Conservation (phyloP, 2,329 filamentous ascomycete species). For the Akanthomyces dipterigenus region DNA sequence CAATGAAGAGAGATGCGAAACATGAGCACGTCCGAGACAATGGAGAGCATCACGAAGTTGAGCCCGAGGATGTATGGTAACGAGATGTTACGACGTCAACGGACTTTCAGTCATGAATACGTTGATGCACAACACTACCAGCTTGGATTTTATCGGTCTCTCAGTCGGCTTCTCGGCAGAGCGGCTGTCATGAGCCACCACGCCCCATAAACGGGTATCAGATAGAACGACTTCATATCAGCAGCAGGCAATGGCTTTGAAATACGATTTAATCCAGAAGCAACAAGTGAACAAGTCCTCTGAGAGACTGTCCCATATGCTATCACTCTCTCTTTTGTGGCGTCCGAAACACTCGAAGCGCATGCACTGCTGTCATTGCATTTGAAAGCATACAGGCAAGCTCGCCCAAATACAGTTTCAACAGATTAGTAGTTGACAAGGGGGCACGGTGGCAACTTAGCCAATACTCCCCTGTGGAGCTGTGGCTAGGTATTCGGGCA, state of each 20-base stretch:
- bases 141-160: not conserved
- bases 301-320: not conserved
- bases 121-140: not conserved
- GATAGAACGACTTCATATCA: not conserved
- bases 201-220: not conserved
- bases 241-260: not conserved
- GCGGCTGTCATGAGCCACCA: too few relatives aligned
- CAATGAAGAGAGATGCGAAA: constrained; percentile 68
- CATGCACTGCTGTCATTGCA: too few relatives aligned
- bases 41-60: constrained; percentile 71
- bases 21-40: constrained; percentile 70
- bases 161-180: too few relatives aligned
- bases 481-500: not conserved
- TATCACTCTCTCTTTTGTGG: too few relatives aligned
- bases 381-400: too few relatives aligned
- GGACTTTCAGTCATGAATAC: not conserved
- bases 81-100: not conserved
- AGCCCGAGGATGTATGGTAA: constrained; percentile 80
- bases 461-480: too few relatives aligned
- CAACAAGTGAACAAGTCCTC: not conserved
- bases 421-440: too few relatives aligned
- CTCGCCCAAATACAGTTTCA: too few relatives aligned
- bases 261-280: not conserved
- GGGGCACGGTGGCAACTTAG: too few relatives aligned
- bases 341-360: too few relatives aligned